Evolutionary conservation across 2,329 filamentous ascomycete genomes (phyloP).

Genomic region (Aspergillus pseudoviridinutans): DNA sequence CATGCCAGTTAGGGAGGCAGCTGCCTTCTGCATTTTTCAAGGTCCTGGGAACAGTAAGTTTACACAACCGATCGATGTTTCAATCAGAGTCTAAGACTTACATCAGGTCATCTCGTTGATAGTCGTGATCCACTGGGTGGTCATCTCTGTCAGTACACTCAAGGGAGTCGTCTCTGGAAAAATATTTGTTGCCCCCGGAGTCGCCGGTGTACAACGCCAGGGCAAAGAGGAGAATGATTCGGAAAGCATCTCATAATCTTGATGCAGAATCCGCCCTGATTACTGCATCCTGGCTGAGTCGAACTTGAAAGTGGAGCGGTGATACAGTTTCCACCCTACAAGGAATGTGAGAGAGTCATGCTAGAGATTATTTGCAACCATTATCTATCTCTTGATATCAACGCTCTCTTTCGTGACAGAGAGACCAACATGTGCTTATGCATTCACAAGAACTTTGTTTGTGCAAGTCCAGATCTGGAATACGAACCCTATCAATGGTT

Average conservation of each 20-base stretch:
- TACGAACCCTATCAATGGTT: not conserved
- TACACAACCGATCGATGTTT: not conserved
- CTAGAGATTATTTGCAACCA: not conserved
- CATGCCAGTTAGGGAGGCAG: slow-evolving; percentile 41
- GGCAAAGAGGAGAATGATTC: not conserved
- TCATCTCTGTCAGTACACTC: not conserved
- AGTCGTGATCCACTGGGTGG: not conserved
- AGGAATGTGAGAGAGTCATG: not conserved
- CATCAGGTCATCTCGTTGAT: not conserved
- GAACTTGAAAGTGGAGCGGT: not conserved
- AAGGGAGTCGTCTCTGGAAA: not conserved
- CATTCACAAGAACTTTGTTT: not conserved
- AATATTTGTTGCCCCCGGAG: not conserved
- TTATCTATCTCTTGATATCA: not conserved
- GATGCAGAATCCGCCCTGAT: not conserved
- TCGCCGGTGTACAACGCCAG: not conserved
- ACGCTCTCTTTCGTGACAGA: not conserved
- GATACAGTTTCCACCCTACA: not conserved
- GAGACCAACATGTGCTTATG: not conserved
- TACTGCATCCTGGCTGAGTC: not conserved
- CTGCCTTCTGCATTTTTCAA: slow-evolving; percentile 53
- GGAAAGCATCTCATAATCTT: not conserved
- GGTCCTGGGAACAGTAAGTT: slow-evolving; percentile 47
- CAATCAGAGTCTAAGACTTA: not conserved
- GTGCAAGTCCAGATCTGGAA: not conserved